Evolutionary conservation across 2,329 filamentous ascomycete genomes (phyloP).

Genomic region (Ophioceras dolichostomum): DNA sequence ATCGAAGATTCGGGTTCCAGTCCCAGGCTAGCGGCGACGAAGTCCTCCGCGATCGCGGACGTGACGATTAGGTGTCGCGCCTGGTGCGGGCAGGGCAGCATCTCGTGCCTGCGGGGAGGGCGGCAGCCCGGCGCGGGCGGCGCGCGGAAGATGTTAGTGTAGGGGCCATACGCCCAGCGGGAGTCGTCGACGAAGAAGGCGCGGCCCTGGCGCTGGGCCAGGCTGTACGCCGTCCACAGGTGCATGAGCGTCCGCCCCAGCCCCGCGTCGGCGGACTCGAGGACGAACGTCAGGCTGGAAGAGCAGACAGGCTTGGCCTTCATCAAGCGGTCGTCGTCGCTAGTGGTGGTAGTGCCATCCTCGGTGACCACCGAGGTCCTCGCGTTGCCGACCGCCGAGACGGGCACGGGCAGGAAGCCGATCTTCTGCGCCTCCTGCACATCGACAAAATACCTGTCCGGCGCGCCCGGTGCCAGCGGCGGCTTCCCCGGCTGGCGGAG

Average conservation of each 20-base stretch:
- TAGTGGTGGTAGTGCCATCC: no score
- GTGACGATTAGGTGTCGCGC: slow-evolving; percentile 67
- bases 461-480: slow-evolving; percentile 28
- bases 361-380: background rate
- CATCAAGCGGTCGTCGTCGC: slow-evolving; percentile 26
- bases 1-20: no score
- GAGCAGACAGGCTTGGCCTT: slow-evolving; percentile 47
- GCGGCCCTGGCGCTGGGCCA: slow-evolving; percentile 61
- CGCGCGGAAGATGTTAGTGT: slow-evolving; percentile 57
- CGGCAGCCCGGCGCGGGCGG: slow-evolving; percentile 55
- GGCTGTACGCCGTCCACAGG: slow-evolving; percentile 73
- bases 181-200: slow-evolving; percentile 79
- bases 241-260: slow-evolving; percentile 66
- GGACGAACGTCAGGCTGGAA: slow-evolving; percentile 62
- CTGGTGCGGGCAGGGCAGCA: slow-evolving; percentile 67
- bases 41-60: slow-evolving; percentile 49
- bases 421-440: slow-evolving; percentile 56
- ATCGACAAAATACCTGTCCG: slow-evolving; percentile 49
- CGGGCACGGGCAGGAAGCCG: slow-evolving; percentile 41
- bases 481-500: slow-evolving; percentile 27
- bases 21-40: slow-evolving; percentile 38
- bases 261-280: slow-evolving; percentile 64
- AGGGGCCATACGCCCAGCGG: slow-evolving; percentile 71
- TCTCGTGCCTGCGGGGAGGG: slow-evolving; percentile 61
- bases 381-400: no score